Evolutionary conservation across 1,284 basidiomycete genomes (phyloP).

Genomic region (Pisolithus thermaeus): DNA sequence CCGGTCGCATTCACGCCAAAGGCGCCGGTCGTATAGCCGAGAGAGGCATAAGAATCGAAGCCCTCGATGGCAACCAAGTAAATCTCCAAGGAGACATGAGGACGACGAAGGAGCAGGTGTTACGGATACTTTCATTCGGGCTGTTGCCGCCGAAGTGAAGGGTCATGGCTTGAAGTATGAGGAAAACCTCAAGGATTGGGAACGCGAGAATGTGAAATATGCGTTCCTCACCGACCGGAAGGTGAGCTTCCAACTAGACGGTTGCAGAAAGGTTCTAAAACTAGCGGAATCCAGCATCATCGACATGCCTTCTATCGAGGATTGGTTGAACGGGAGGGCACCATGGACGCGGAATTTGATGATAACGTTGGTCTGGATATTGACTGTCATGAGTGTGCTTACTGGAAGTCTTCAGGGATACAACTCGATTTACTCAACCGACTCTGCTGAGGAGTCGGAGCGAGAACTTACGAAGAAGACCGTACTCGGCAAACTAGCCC

Average conservation of each 20-base stretch:
- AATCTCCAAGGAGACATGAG: slow-evolving; percentile 31
- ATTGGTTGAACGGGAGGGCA: slow-evolving; percentile 60
- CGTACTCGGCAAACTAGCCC: slow-evolving; percentile 70
- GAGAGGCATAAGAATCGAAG: slow-evolving; percentile 36
- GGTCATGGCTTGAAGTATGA: slow-evolving; percentile 80
- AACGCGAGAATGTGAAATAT: slow-evolving; percentile 78
- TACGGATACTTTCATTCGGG: slow-evolving; percentile 77
- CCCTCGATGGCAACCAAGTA: slow-evolving; percentile 36
- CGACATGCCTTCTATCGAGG: slow-evolving; percentile 78
- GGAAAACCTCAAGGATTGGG: slow-evolving; percentile 66
- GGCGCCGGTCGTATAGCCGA: slow-evolving; percentile 27
- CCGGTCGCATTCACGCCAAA: slow-evolving; percentile 33
- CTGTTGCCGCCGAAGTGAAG: slow-evolving; percentile 79
- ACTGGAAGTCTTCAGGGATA: slow-evolving; percentile 57
- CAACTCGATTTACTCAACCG: slow-evolving; percentile 89
- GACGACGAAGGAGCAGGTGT: slow-evolving; percentile 59
- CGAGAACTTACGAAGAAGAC: slow-evolving; percentile 73
- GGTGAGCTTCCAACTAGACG: slow-evolving; percentile 39
- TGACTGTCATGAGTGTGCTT: slow-evolving; percentile 1
- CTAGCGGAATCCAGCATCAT: slow-evolving; percentile 52
- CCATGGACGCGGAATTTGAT: slow-evolving; percentile 65
- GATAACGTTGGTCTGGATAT: slow-evolving; percentile 61
- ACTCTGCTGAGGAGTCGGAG: slow-evolving; percentile 93
- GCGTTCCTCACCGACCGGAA: slow-evolving; percentile 67
- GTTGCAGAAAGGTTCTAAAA: slow-evolving; percentile 3